These are phyloP conservation scores for Zygosaccharomyces gambellarensis DNA, from an alignment of 805 yeast species.

Conservation along the genomic window DNA sequence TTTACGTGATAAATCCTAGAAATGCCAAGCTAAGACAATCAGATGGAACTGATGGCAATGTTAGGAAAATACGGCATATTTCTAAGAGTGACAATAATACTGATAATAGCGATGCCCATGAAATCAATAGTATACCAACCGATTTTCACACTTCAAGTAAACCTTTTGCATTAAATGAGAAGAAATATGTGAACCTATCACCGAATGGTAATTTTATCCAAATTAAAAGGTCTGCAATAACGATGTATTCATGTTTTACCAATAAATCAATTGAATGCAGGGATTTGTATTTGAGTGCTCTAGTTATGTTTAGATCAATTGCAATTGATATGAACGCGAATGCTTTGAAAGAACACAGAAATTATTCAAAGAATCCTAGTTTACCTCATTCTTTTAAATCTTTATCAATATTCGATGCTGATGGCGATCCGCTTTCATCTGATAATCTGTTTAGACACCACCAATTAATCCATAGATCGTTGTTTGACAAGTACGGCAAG, in stretches of 20 bases:
- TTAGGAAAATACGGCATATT: neutral
- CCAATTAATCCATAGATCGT: slow-evolving; percentile 20
- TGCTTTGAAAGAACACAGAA: slow-evolving; percentile 11
- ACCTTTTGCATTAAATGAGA: neutral
- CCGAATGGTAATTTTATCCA: slow-evolving; percentile 25
- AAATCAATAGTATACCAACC: neutral
- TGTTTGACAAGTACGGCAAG: slow-evolving; percentile 29
- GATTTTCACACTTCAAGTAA: neutral
- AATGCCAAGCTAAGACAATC: neutral
- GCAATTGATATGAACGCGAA: slow-evolving; percentile 22
- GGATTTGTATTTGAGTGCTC: slow-evolving; percentile 25
- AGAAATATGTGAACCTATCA: slow-evolving; percentile 18
- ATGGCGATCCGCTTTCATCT: slow-evolving; percentile 16
- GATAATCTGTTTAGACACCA: slow-evolving; percentile 16
- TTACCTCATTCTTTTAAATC: slow-evolving; percentile 25
- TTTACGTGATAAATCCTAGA: slow-evolving; percentile 4
- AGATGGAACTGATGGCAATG: neutral
- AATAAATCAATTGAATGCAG: slow-evolving; percentile 26
- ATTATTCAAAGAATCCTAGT: slow-evolving; percentile 13
- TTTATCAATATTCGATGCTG: slow-evolving; percentile 21
- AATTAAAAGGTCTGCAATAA: slow-evolving; percentile 29
- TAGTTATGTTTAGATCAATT: slow-evolving; percentile 21
- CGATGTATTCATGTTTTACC: slow-evolving; percentile 22
- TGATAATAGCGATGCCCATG: neutral
- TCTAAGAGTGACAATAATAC: neutral